These are phyloP conservation scores for Fusarium penzigii DNA, from an alignment of 2,329 filamentous ascomycete species.

Conservation along the genomic window DNA sequence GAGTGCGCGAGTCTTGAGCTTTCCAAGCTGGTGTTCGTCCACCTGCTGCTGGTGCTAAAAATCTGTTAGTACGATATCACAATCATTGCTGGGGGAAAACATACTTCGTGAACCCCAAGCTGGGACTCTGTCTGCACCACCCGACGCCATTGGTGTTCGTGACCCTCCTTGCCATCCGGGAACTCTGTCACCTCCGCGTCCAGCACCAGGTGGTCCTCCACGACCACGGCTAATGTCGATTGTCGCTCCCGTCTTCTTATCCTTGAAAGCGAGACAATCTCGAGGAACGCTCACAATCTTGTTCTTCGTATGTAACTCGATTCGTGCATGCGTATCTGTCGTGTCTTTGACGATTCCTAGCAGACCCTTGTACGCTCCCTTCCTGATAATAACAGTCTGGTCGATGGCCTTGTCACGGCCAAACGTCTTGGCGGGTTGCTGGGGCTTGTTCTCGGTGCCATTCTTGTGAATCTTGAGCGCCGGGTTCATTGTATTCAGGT, in stretches of 20 bases:
- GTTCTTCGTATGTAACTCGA: conserved; percentile 92
- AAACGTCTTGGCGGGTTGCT: conserved; percentile 72
- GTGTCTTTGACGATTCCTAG: conserved; percentile 95
- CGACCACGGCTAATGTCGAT: conserved; percentile 67
- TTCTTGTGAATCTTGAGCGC: conserved; percentile 73
- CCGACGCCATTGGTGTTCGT: conserved; percentile 66
- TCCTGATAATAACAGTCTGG: conserved; percentile 86
- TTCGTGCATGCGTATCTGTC: conserved; percentile 79
- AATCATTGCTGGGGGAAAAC: conserved; percentile 32
- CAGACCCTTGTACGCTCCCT: conserved; percentile 87
- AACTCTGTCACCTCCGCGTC: conserved; percentile 45
- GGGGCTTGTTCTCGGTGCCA: conserved; percentile 48
- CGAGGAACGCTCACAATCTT: conserved; percentile 87
- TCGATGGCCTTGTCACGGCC: conserved; percentile 83
- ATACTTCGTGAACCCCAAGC: conserved; percentile 73
- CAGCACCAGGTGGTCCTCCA: conserved; percentile 43
- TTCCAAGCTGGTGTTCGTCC: conserved; percentile 66
- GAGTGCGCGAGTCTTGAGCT: conserved; percentile 60
- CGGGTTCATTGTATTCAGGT: conserved; percentile 90
- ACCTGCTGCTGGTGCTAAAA: conserved; percentile 55
- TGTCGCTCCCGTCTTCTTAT: conserved; percentile 76
- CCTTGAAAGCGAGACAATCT: conserved; percentile 80
- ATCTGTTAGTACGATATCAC: conserved; percentile 26
- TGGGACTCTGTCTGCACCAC: conserved; percentile 68
- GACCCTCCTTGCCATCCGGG: conserved; percentile 65